A percentile compares a stretch with the other conserved stretches of the same genome.
phyloP scores from a whole-genome alignment of 768 basidiomycete genomes.

The Kwoniella bestiolae region DNA sequence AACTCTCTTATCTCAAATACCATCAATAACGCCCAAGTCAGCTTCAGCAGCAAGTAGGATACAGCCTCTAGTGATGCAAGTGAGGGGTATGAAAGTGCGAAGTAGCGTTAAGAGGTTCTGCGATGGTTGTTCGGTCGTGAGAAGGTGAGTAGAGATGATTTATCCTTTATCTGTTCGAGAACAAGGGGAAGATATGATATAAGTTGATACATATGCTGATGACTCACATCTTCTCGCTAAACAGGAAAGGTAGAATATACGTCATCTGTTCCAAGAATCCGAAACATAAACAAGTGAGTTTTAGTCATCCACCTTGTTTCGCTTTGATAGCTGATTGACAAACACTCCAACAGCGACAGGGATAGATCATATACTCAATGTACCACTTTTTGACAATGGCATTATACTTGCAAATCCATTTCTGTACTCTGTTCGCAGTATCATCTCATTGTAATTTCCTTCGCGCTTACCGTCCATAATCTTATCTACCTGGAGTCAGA shows the following conservation, averaged over 20 bases:
- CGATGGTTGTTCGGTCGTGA: conserved; percentile 86
- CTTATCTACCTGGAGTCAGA: too few species aligned
- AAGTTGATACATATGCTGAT: neutral
- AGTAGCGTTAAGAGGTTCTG: conserved; percentile 93
- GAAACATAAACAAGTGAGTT: conserved; percentile 88
- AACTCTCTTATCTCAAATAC: neutral
- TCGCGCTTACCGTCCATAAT: too few species aligned
- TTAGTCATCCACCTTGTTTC: neutral
- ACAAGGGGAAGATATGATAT: too few species aligned
- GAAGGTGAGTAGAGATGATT: conserved; percentile 54
- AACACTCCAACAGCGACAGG: neutral
- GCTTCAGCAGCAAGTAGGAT: neutral
- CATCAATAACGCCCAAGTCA: neutral
- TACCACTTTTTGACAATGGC: too few species aligned
- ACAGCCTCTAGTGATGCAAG: conserved; percentile 24
- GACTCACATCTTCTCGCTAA: neutral
- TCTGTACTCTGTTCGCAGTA: too few species aligned
- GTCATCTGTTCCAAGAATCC: conserved; percentile 91
- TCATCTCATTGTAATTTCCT: too few species aligned
- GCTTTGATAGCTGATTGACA: neutral
- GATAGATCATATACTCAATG: neutral
- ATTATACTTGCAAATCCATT: too few species aligned
- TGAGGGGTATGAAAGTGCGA: conserved; percentile 88
- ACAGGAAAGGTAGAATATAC: conserved; percentile 84
- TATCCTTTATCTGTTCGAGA: too few species aligned